Evolutionary conservation across 2,329 filamentous ascomycete species (phyloP), one percentile per base, ranked within the genome.

Genomic region (Fusarium sacchari): DNA sequence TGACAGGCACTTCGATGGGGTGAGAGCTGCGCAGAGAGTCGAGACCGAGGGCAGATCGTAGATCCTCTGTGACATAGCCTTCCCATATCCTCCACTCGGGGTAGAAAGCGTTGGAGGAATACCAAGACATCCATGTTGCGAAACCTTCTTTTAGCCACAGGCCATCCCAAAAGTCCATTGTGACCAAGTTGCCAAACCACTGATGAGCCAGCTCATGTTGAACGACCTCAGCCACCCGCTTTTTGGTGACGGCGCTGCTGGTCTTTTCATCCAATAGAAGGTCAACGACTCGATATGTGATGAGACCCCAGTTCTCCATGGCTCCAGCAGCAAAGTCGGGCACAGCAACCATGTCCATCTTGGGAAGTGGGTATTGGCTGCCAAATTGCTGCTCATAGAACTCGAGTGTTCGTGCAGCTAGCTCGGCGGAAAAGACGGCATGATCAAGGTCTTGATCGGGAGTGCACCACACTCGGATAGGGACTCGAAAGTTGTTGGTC

Each of bases 61-160:
- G 88, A 79, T 94, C 97, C 80, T 98, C 95, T 37, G 94, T 95
- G 64, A 98, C 95, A 81, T 97, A 98, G 34, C 91, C 92, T 83
- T 98, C 91, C 96, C 96, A 98, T 20, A 98, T 94, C 84, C 97
- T 97, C 96, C 96, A 98, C 83, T 98, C 96, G 14, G 96, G 96
- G 84, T 95, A 98, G 86, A 98, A 98, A 65, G 89, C 89, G 82
- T 98, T 96, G 88, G 94, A 97, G 47, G 94, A 95, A 84, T 96
- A 96, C 81, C 81, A 83, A 9, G 82, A 83, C 61, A 82, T 81
- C 83, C 83, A 83, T 14, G 81, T 83, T 37, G 94, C 94, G 78
- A 97, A 97, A 43, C 94, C 94, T 82, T 97, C 94, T 82, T 98
- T 98, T 60, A 98, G 89, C 96, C 96, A 98, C 13, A 98, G 86